These are phyloP conservation scores for Amanita subjunquillea DNA, from an alignment of 768 basidiomycete genomes.

Conservation along the genomic window DNA sequence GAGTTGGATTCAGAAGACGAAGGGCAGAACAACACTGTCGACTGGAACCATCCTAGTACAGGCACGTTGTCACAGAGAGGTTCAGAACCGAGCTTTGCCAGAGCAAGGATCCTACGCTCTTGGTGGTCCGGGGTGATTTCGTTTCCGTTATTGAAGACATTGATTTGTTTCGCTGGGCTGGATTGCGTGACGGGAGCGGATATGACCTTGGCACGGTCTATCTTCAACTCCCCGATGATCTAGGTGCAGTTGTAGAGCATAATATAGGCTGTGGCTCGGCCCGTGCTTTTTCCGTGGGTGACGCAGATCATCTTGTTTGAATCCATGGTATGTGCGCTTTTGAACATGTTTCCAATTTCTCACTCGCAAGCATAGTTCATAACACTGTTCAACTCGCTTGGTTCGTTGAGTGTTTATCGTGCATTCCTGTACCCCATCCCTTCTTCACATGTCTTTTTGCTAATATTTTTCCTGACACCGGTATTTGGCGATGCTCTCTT, in stretches of 20 bases:
- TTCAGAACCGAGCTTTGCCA: too few relatives aligned
- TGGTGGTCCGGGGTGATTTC: background rate
- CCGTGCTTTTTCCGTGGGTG: too few relatives aligned
- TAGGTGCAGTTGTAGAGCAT: too few relatives aligned
- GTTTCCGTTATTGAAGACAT: background rate
- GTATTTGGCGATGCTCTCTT: background rate
- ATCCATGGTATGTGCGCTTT: background rate
- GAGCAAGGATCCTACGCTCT: background rate
- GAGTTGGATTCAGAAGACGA: background rate
- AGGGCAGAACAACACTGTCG: background rate
- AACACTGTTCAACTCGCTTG: too few relatives aligned
- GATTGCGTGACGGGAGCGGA: background rate
- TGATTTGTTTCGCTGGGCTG: background rate
- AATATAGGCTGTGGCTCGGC: too few relatives aligned
- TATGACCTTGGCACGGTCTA: too few relatives aligned
- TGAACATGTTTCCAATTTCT: background rate
- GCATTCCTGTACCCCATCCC: too few relatives aligned
- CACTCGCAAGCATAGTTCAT: background rate
- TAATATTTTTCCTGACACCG: background rate
- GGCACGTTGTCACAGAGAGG: background rate
- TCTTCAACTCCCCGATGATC: too few relatives aligned
- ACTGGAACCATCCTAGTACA: background rate
- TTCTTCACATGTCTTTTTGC: too few relatives aligned
- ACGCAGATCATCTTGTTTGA: too few relatives aligned
- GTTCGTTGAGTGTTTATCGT: too few relatives aligned